Evolutionary conservation across 2,329 filamentous ascomycete species (phyloP).

Genomic region (Monosporascus sp.): DNA sequence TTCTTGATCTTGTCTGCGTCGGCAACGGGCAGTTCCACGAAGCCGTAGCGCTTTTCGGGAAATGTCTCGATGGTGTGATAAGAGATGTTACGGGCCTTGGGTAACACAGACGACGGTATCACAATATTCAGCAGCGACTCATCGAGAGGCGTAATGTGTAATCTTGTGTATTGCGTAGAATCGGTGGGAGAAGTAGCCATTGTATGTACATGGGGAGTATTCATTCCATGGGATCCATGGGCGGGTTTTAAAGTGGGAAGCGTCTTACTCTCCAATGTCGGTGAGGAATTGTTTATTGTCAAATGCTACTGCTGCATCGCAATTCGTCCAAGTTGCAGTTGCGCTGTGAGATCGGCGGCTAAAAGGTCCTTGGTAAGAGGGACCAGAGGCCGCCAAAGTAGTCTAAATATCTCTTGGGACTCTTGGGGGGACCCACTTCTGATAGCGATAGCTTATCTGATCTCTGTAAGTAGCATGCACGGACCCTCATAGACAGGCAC

Average conservation of each 20-base stretch:
- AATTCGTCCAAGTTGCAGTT: background rate
- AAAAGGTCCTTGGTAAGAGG: background rate
- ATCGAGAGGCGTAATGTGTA: constrained; percentile 87
- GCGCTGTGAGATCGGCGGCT: background rate
- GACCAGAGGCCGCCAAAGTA: background rate
- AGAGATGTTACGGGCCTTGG: constrained; percentile 73
- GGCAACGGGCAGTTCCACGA: constrained; percentile 71
- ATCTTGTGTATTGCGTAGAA: constrained; percentile 42
- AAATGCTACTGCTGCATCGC: background rate
- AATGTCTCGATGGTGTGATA: constrained; percentile 83
- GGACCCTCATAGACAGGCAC: constrained; percentile 2
- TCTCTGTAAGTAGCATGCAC: constrained; percentile 3
- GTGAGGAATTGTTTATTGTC: background rate
- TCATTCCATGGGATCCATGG: background rate
- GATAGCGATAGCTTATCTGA: background rate
- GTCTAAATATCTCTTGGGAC: no score
- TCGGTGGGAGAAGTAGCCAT: constrained; percentile 4
- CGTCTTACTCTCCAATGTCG: background rate
- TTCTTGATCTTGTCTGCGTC: constrained; percentile 89
- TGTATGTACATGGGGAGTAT: background rate
- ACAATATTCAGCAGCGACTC: constrained; percentile 67
- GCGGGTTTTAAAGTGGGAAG: background rate
- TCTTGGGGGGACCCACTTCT: background rate
- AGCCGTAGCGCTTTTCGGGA: constrained; percentile 86
- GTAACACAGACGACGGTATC: constrained; percentile 61